A percentile compares a stretch with the other conserved stretches of the same genome.
These are phyloP conservation scores for Tuber brumale DNA, from an alignment of 495 filamentous ascomycete species.

Conservation along the genomic window DNA sequence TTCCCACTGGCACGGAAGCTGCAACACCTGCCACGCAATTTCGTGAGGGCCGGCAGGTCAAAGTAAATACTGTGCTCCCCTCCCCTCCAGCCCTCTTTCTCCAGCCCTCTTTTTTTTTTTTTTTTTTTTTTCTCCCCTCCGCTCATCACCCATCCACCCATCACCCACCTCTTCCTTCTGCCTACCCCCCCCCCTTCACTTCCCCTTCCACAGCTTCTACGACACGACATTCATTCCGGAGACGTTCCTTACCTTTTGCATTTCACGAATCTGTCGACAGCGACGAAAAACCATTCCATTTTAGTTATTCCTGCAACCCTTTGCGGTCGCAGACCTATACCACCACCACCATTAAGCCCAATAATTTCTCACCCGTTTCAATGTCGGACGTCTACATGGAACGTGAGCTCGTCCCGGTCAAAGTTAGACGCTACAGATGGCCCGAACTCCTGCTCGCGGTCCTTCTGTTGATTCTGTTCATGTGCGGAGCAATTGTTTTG, in stretches of 20 bases:
- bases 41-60: constrained; percentile 9
- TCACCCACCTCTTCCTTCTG: constrained; percentile 8
- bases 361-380: constrained; percentile 22
- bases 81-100: constrained; percentile 6
- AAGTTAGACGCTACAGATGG: constrained; percentile 78
- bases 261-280: background rate
- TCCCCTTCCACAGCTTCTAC: background rate
- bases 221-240: constrained; percentile 13
- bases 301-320: constrained; percentile 11
- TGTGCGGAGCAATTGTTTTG: constrained; percentile 67
- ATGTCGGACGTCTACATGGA: constrained; percentile 24
- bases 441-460: constrained; percentile 86
- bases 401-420: constrained; percentile 41
- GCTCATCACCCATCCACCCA: constrained; percentile 3
- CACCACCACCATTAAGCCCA: constrained; percentile 26
- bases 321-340: constrained; percentile 29
- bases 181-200: constrained; percentile 8
- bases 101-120: constrained; percentile 6
- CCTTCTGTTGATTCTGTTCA: constrained; percentile 84
- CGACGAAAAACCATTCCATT: background rate
- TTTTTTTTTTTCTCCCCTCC: constrained; percentile 4
- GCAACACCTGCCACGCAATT: constrained; percentile 34
- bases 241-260: constrained; percentile 6
- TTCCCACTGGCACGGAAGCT: background rate
- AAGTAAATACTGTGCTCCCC: constrained; percentile 20